These are phyloP conservation scores for Stachybotrys echinatus DNA, from an alignment of 2,329 filamentous ascomycete species.

Conservation along the genomic window DNA sequence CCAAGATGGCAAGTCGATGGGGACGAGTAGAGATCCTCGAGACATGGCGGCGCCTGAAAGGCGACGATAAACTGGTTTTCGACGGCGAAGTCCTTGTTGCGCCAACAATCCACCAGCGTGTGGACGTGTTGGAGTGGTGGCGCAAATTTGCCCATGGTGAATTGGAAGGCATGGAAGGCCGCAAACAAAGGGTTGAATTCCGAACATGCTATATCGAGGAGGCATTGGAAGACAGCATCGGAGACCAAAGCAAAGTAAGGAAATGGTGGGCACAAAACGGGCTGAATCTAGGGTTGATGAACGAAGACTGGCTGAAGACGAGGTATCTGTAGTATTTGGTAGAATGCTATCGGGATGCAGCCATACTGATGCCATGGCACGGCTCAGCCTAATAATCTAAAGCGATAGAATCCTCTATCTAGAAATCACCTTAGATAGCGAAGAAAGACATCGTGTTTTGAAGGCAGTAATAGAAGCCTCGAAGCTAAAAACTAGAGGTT, in stretches of 20 bases:
- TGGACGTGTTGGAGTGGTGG: constrained; percentile 90
- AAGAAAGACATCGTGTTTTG: no score
- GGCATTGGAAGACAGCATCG: constrained; percentile 81
- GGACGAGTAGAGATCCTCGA: constrained; percentile 81
- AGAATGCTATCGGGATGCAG: no score
- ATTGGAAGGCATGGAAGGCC: constrained; percentile 47
- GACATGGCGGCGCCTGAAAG: constrained; percentile 70
- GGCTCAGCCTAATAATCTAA: no score
- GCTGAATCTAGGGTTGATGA: constrained; percentile 73
- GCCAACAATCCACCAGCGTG: constrained; percentile 81
- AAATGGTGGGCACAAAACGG: constrained; percentile 87
- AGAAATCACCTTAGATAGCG: no score
- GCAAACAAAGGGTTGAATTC: constrained; percentile 73
- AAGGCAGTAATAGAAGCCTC: no score
- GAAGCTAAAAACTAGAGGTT: no score
- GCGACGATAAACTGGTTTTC: constrained; percentile 62
- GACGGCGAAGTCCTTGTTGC: constrained; percentile 80
- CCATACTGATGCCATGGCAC: no score
- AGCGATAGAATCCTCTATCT: no score
- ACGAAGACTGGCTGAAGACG: constrained; percentile 85
- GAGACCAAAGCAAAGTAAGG: constrained; percentile 66
- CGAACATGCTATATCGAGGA: constrained; percentile 95
- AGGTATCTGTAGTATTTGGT: constrained; percentile 62
- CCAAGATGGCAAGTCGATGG: constrained; percentile 78
- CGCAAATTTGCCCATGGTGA: constrained; percentile 58